Evolutionary conservation across 768 basidiomycete genomes (phyloP), one percentile per base, ranked within the genome.

Genomic region (Tricholoma flavovirens): DNA sequence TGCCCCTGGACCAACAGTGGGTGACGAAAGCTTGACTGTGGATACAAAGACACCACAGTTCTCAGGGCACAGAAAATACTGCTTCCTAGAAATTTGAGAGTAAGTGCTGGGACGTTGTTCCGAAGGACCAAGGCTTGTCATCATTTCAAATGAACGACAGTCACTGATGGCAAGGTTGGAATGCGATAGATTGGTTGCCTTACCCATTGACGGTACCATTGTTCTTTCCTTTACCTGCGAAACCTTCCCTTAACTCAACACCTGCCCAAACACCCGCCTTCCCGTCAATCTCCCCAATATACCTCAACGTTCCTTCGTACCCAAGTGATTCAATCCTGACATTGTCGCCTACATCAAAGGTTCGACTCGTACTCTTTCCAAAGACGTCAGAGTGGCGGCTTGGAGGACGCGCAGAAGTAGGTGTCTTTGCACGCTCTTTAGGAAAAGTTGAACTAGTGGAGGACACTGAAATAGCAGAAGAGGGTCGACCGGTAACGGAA

Each of bases 181-280:
- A 51, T 52, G 51, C 53, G 38, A 22, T 48, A 59, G 46, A 53
- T 53, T 21, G 46, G 51, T 53, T 21, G 19, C 79, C 92, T 76
- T 67, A 97, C 95, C 91, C 92, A 59, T 76, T 80, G 4, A 96
- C 94, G 45, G 83, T 82, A 32, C 96, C 96, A 63, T 98, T 83
- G 64, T 99, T 99, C 75, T 98, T 99, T 0, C 96, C 96, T 69
- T 89, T 90, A 17, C 96, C 94, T 15, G 79, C 70, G 66, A 93
- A 96, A 5, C 90, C 90, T 33, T 86, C 87, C 62, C 82, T 75
- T 19, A 99, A 77, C 71, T 98, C 92, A 19, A 99, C 91, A 12
- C 96, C 96, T 14, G 91, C 96, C 90, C 92, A 99, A 5, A 86
- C 73, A 3, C 95, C 96, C 2, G 82, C 77, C 69, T 98, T 98